phyloP scores from a whole-genome alignment of 2,329 filamentous ascomycete genomes.

The Epichloe brachyelytri region DNA sequence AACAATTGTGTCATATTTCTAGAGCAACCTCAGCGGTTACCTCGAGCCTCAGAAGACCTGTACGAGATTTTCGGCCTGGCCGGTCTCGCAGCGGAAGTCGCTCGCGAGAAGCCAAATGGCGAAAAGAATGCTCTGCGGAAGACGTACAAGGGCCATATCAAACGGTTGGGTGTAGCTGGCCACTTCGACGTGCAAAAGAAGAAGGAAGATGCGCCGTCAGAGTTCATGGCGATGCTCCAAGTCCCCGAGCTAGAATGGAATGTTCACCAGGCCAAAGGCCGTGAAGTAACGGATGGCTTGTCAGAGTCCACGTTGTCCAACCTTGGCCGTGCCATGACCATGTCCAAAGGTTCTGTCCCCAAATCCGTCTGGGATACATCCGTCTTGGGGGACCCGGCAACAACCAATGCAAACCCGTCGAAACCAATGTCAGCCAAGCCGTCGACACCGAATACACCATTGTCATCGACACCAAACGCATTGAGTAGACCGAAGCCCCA shows the following conservation, averaged over 20 bases:
- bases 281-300: constrained; percentile 42
- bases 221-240: constrained; percentile 39
- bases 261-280: constrained; percentile 38
- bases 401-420: constrained; percentile 24
- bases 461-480: constrained; percentile 20
- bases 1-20: constrained; percentile 27
- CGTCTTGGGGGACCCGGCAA: constrained; percentile 43
- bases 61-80: constrained; percentile 45
- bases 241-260: constrained; percentile 45
- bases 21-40: constrained; percentile 36
- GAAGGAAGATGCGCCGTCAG: constrained; percentile 35
- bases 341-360: constrained; percentile 44
- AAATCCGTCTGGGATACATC: constrained; percentile 43
- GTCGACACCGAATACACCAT: constrained; percentile 41
- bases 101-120: constrained; percentile 50
- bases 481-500: constrained; percentile 26
- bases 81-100: constrained; percentile 46
- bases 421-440: constrained; percentile 32
- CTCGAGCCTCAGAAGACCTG: constrained; percentile 41
- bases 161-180: constrained; percentile 47
- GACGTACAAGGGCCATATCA: constrained; percentile 57
- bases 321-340: constrained; percentile 39
- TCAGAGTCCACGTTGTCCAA: constrained; percentile 28
- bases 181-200: constrained; percentile 47
- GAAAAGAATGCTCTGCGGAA: constrained; percentile 55